phyloP scores from a whole-genome alignment of 345 rosid genomes.

The Leavenworthia alabamica region DNA sequence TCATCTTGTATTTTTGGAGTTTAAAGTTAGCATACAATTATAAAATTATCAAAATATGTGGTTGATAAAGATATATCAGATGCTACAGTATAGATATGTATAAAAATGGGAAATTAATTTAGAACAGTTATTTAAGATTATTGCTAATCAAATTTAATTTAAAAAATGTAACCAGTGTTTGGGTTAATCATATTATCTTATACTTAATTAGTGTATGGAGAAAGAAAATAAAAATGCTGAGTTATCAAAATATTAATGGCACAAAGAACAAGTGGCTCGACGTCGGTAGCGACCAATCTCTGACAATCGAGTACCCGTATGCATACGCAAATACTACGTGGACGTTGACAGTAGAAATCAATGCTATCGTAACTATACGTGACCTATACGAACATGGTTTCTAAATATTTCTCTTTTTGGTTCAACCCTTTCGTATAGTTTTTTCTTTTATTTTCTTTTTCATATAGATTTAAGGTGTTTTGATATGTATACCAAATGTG shows the following conservation, averaged over 20 bases:
- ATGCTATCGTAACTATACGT: not conserved
- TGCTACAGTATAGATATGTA: not conserved
- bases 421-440: not conserved
- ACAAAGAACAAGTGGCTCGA: not conserved
- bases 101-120: not conserved
- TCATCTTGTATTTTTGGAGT: too few relatives aligned
- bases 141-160: not conserved
- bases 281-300: not conserved
- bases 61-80: not conserved
- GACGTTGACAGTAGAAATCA: constrained; percentile 6
- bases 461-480: not conserved
- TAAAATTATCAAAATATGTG: not conserved
- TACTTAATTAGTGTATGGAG: too few relatives aligned
- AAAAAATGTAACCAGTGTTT: not conserved
- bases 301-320: not conserved
- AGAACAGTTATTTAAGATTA: not conserved
- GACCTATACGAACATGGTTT: constrained; percentile 1
- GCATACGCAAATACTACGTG: constrained; percentile 2
- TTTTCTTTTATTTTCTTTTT: not conserved
- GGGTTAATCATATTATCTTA: not conserved
- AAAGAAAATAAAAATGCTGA: too few relatives aligned
- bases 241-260: not conserved
- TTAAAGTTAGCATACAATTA: too few relatives aligned
- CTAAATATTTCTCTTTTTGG: not conserved
- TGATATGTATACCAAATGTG: constrained; percentile 2